These are phyloP conservation scores for Hanseniaspora mollemarum DNA, from an alignment of 805 yeast genomes.

Conservation along the genomic window DNA sequence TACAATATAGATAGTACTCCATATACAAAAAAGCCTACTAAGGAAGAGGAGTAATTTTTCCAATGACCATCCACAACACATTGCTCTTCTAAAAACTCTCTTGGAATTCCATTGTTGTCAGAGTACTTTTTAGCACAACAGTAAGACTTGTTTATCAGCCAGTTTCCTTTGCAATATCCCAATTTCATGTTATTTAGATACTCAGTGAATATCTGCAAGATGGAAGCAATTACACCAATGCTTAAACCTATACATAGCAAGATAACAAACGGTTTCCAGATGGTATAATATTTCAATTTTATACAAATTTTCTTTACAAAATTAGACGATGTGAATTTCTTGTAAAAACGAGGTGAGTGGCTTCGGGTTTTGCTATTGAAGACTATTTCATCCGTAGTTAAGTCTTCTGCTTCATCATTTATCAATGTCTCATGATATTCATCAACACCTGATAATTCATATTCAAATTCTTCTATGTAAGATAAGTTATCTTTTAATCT, in stretches of 20 bases:
- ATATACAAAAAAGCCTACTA: slow-evolving; percentile 44
- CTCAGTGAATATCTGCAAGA: slow-evolving; percentile 69
- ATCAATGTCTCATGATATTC: slow-evolving; percentile 14
- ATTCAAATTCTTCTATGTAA: slow-evolving; percentile 13
- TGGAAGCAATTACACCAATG: slow-evolving; percentile 77
- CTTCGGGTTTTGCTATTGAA: neutral
- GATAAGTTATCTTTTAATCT: slow-evolving; percentile 14
- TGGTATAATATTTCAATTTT: slow-evolving; percentile 35
- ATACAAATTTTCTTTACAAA: slow-evolving; percentile 22
- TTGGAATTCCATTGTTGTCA: slow-evolving; percentile 24
- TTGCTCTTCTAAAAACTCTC: slow-evolving; percentile 23
- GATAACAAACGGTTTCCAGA: slow-evolving; percentile 47
- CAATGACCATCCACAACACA: slow-evolving; percentile 49
- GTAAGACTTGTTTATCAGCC: slow-evolving; percentile 60
- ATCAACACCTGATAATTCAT: slow-evolving; percentile 11
- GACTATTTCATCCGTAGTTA: neutral
- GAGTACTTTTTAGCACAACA: slow-evolving; percentile 58
- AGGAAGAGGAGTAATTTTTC: slow-evolving; percentile 49
- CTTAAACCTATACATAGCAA: slow-evolving; percentile 61
- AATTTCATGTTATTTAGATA: slow-evolving; percentile 68
- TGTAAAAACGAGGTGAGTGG: slow-evolving; percentile 3
- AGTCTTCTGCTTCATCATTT: slow-evolving; percentile 6
- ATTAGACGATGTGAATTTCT: slow-evolving; percentile 11
- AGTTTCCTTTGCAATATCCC: slow-evolving; percentile 64
- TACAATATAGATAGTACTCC: slow-evolving; percentile 48